Base-by-base conservation (phyloP, 2,329 filamentous ascomycete species). In the Coniella vitis region DNA sequence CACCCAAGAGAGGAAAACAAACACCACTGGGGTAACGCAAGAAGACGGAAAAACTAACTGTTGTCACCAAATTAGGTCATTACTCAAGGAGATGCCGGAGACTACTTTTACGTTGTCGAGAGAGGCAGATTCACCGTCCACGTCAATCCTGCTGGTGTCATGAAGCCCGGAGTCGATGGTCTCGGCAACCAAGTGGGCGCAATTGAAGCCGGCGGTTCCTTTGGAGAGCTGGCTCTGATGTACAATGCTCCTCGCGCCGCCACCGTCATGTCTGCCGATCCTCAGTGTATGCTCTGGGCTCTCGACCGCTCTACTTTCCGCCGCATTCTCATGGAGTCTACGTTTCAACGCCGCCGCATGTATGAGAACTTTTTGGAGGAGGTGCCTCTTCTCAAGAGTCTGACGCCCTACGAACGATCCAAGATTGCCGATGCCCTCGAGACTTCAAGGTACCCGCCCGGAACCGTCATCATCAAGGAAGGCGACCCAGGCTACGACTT, bases 91-190 rank as follows among this genome's bases (percentile, higher is more conserved):
- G 93, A 97, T 61, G 85, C 90, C 1, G 93, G 93, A 38, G 93
- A 98, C 68, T 97, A 87, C 72, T 98, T 98, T 71, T 98, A 98
- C 66, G 84, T 98, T 21, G 90, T 97, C 16, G 93, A 98, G 66
- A 86, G 84, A 56, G 93, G 93, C 36, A 76, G 76, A 19, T 97
- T 97, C 61, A 89, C 95, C 60, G 85, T 97, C 49, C 88, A 93
- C 62, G 90, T 97, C 68, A 90, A 96, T 65, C 66, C 76, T 12
- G 77, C 77, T 9, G 91, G 93, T 52, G 73, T 81, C 36, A 75
- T 94, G 47, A 87, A 95, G 62, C 75, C 89, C 7, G 91, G 91
- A 1, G 74, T 79, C 1, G 83, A 90, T 40, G 93, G 91, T 10
- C 76, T 96, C 69, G 93, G 93, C 43, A 75, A 76, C 53, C 87